Percentiles rank a stretch among this genome's conserved stretches.
Evolutionary conservation across 129 eudicot genomes (phyloP).

Genomic region (Pulicaria dysenterica): DNA sequence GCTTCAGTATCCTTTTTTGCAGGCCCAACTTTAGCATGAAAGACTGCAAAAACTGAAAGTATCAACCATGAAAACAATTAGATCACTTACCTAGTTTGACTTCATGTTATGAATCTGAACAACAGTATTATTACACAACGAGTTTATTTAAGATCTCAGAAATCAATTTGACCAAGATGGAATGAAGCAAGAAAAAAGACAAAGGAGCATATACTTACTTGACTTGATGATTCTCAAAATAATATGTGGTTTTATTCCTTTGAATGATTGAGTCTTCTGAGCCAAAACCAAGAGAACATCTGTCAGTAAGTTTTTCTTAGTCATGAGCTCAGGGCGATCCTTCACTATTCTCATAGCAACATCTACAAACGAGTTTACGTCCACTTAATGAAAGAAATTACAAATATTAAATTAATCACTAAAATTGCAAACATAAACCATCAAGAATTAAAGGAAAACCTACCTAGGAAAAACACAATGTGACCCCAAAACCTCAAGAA

Average conservation of each 20-base stretch:
- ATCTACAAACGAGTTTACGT: constrained; percentile 27
- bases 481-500: no score
- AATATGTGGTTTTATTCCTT: constrained; percentile 13
- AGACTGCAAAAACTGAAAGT: constrained; percentile 30
- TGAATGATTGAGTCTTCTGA: constrained; percentile 41
- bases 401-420: not conserved
- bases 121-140: no score
- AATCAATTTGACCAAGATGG: not conserved
- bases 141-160: no score
- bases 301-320: constrained; percentile 33
- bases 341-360: constrained; percentile 41
- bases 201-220: constrained; percentile 21
- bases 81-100: not conserved
- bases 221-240: constrained; percentile 23
- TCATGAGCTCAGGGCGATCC: constrained; percentile 22
- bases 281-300: constrained; percentile 44
- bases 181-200: not conserved
- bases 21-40: constrained; percentile 14
- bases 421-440: constrained; percentile 7
- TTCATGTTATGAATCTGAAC: no score
- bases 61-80: constrained; percentile 1
- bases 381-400: not conserved
- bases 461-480: no score
- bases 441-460: not conserved
- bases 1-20: constrained; percentile 32